These are phyloP conservation scores for Conoideocrella luteorostrata DNA, from an alignment of 2,329 filamentous ascomycete genomes.

Conservation along the genomic window DNA sequence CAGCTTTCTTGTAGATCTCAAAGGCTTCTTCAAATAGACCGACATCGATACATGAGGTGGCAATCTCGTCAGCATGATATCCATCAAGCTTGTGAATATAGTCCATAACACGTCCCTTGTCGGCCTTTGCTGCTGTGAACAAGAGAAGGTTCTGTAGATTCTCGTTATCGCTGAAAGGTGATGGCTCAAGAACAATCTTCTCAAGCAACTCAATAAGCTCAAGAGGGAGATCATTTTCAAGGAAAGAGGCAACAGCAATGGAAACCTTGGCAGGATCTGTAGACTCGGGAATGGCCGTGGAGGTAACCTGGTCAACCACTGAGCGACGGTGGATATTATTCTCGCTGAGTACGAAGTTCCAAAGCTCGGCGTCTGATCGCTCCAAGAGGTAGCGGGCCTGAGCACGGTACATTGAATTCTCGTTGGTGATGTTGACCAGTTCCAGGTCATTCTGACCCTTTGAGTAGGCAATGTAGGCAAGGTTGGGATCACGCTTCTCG, in stretches of 20 bases:
- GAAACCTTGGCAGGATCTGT: constrained; percentile 92
- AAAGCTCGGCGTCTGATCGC: constrained; percentile 82
- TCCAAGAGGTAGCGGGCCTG: constrained; percentile 93
- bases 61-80: constrained; percentile 90
- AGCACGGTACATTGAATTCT: constrained; percentile 99
- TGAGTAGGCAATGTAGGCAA: constrained; percentile 89
- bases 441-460: constrained; percentile 98
- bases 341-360: constrained; percentile 87
- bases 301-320: constrained; percentile 91
- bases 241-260: constrained; percentile 86
- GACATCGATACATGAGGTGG: constrained; percentile 86
- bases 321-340: constrained; percentile 95
- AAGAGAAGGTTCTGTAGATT: constrained; percentile 94
- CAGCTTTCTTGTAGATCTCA: constrained; percentile 97
- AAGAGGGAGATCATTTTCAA: constrained; percentile 81
- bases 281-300: constrained; percentile 88
- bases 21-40: constrained; percentile 96
- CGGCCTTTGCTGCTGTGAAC: constrained; percentile 93
- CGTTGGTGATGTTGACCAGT: constrained; percentile 95
- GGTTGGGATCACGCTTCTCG: constrained; percentile 94
- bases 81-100: constrained; percentile 89
- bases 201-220: constrained; percentile 96
- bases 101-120: constrained; percentile 89
- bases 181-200: constrained; percentile 99
- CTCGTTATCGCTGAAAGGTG: constrained; percentile 94